phyloP scores from a whole-genome alignment of 1,284 basidiomycete species.

The Puccinia coronata region DNA sequence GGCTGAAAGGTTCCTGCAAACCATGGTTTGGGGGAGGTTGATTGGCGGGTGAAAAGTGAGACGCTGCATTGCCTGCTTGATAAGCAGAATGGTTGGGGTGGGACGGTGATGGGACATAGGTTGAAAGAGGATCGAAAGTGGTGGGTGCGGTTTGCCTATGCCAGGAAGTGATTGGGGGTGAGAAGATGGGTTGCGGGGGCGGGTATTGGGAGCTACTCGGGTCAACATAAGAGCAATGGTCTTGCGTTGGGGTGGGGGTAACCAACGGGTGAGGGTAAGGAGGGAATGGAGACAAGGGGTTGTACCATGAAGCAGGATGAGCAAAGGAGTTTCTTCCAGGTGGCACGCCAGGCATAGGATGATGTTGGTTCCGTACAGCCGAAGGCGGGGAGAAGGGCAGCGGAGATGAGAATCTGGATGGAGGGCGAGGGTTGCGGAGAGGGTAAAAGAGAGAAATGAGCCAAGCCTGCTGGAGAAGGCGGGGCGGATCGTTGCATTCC shows the following conservation, averaged over 20 bases:
- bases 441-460: conserved; percentile 40
- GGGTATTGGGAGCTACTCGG: conserved; percentile 17
- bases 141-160: conserved; percentile 9
- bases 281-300: conserved; percentile 1
- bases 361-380: conserved; percentile 11
- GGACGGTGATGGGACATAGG: background rate
- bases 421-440: conserved; percentile 39
- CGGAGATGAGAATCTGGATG: conserved; percentile 39
- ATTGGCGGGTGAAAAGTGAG: background rate
- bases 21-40: background rate
- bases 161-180: conserved; percentile 45
- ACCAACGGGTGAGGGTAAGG: conserved; percentile 14
- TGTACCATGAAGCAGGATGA: conserved; percentile 5
- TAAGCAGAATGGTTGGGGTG: conserved; percentile 11
- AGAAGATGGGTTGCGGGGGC: conserved; percentile 34
- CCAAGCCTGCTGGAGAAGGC: conserved; percentile 31
- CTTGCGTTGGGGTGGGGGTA: background rate
- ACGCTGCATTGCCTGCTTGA: background rate
- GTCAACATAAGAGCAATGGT: background rate
- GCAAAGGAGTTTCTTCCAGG: background rate
- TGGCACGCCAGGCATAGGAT: background rate
- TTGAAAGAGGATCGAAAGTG: conserved; percentile 19
- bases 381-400: conserved; percentile 28
- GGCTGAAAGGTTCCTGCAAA: background rate
- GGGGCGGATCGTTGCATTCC: background rate